Base-by-base conservation (phyloP, 495 filamentous ascomycete genomes). In the Aspergillus bertholletiae region DNA sequence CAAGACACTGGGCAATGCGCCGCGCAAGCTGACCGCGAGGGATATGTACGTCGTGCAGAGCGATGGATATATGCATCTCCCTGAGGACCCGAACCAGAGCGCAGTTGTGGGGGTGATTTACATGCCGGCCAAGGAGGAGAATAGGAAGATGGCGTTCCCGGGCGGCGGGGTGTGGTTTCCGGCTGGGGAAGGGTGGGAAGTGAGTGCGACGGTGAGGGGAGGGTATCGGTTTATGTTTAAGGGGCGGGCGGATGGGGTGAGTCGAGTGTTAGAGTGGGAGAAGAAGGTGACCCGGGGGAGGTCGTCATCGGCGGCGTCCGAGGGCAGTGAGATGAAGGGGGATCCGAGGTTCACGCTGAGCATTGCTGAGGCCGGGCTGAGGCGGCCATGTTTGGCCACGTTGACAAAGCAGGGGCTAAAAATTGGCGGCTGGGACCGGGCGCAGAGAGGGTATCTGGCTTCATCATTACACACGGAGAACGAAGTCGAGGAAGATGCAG, bases 41-140 rank as follows among this genome's bases (percentile, higher is more conserved):
- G 72, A 75, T 62, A 47, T 73, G 35, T 75, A 74, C 30, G 56
- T 68, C 1, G 62, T 64, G 1, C 63, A 65, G 52, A 68, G 61
- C 48, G 72, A 74, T 24, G 20, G 46, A 15, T 66, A 55, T 22
- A 30, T 49, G 40, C 51, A 58, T 46, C 28, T 62, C 0, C 26
- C 35, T 1, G 3, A 1, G 46, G 12, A 18, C 8, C 17, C 3
- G 9, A 52, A 18, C 21, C 5, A 24, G 28, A 26, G 4, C 21
- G 20, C 40, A 5, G 17, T 56, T 28, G 56, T 58, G 17, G 60
- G 53, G 1, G 53, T 51, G 5, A 59, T 62, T 6, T 49, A 56
- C 46, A 49, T 44, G 13, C 43, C 51, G 26, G 8, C 4, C 4
- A 28, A 28, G 26, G 8, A 28, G 26, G 8, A 28, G 26, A 28